A percentile compares a stretch with the other conserved stretches of the same genome.
Evolutionary conservation across 2,329 filamentous ascomycete species (phyloP).

Genomic region (Aspergillus calidoustus): DNA sequence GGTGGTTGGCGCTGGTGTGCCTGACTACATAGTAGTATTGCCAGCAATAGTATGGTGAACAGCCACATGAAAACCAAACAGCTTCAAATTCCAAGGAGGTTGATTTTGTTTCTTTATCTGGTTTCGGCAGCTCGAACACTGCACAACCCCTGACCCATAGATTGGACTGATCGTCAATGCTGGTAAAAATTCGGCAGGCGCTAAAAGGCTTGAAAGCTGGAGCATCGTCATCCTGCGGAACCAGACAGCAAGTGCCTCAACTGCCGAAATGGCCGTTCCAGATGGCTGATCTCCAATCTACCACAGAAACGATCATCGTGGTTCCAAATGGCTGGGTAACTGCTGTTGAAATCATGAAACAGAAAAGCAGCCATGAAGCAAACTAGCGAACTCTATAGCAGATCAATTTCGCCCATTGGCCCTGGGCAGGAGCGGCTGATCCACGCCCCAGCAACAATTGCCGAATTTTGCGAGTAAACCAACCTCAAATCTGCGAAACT

Average conservation of each 20-base stretch:
- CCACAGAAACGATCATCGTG: neutral
- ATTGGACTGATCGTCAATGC: neutral
- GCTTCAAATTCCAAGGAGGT: neutral
- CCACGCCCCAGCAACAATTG: neutral
- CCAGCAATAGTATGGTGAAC: neutral
- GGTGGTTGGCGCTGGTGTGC: neutral
- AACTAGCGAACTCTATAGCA: neutral
- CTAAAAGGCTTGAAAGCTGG: neutral
- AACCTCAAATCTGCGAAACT: no score
- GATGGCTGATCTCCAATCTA: neutral
- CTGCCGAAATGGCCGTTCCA: neutral
- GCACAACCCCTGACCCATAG: neutral
- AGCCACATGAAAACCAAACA: neutral
- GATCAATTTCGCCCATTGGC: neutral
- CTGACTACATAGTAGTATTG: neutral
- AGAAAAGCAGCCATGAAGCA: neutral
- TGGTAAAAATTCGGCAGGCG: neutral
- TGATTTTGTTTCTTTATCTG: neutral
- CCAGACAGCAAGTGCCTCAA: neutral
- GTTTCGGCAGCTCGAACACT: neutral
- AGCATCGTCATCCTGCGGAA: neutral
- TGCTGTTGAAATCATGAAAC: neutral
- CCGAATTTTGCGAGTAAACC: no score
- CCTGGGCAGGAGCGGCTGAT: neutral
- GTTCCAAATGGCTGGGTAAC: neutral